Percentiles rank a stretch among this genome's conserved stretches.
Conservation (phyloP, 352 stramenopile species). For the Pseudoperonospora humuli region DNA sequence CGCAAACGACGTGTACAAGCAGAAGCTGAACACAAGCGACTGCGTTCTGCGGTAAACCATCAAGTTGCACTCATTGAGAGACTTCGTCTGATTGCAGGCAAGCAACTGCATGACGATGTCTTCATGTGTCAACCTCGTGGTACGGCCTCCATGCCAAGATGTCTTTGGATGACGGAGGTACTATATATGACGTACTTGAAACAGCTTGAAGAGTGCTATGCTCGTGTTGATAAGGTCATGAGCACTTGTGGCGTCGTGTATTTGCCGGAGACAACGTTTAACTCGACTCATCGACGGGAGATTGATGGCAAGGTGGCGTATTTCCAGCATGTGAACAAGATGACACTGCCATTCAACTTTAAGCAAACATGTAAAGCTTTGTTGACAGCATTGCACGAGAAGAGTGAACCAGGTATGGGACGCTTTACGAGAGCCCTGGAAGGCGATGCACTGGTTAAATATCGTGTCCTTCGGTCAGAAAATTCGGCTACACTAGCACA, state of each 20-base stretch:
- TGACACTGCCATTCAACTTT: slow-evolving; percentile 7
- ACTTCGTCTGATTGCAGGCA: neutral
- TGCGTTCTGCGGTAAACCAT: slow-evolving; percentile 3
- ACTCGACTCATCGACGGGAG: slow-evolving; percentile 2
- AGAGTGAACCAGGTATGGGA: too few relatives aligned
- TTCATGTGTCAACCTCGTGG: neutral
- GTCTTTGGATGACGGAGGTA: neutral
- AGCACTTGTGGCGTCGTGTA: slow-evolving; percentile 2
- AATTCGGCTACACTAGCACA: slow-evolving; percentile 1
- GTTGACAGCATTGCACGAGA: slow-evolving; percentile 4
- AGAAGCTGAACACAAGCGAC: slow-evolving; percentile 9
- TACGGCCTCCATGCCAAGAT: neutral
- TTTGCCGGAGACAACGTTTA: slow-evolving; percentile 5
- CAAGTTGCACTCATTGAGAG: slow-evolving; percentile 10
- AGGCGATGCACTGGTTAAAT: slow-evolving; percentile 24
- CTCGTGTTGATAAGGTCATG: slow-evolving; percentile 9
- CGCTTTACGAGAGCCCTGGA: slow-evolving; percentile 4
- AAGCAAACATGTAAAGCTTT: slow-evolving; percentile 7
- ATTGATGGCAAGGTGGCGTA: slow-evolving; percentile 4
- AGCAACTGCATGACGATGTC: neutral
- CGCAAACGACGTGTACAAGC: neutral
- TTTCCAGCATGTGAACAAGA: slow-evolving; percentile 15
- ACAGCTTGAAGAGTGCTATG: slow-evolving; percentile 17
- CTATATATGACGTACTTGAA: slow-evolving; percentile 14
- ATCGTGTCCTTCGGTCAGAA: slow-evolving; percentile 6